Evolutionary conservation across 2,329 filamentous ascomycete species (phyloP), one percentile per base, ranked within the genome.

Genomic region (Alternaria panax): DNA sequence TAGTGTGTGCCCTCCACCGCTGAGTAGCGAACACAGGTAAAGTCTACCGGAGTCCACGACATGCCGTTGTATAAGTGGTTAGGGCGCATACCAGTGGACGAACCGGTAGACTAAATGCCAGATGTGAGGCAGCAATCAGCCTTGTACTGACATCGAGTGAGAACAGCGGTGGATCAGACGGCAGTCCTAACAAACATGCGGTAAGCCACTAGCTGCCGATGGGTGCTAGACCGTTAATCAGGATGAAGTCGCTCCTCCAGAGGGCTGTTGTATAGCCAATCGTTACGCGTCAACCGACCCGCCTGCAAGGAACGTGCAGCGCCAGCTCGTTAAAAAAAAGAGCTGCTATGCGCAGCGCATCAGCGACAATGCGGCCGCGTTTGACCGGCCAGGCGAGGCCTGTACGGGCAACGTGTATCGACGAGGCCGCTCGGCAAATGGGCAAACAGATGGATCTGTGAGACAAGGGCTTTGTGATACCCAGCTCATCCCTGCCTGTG

Each of bases 1-100:
- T 70, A 76, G 55, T 76, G 69, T 16, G 67, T 71, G 32, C 65
- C 63, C 54, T 76, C 72, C 11, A 75, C 57, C 16, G 65, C 62
- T 9, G 72, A 75, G 60, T 72, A 75, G 34, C 70, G 63, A 30
- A 76, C 70, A 48, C 64, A 54, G 54, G 60, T 64, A 47, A 75
- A 71, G 56, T 75, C 67, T 20, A 75, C 70, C 41, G 46, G 59
- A 34, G 57, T 62, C 66, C 64, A 68, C 66, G 72, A 70, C 73
- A 75, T 75, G 60, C 56, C 69, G 65, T 54, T 48, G 53, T 30
- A 36, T 40, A n/a, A 30, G 53, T 57, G 25, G 27, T 52, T 40
- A 34, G 25, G 30, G 25, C 45, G 40, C 20, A 38, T 46, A 32
- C 41, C 30, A 20, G 27, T 54, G 36, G 47, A 30, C 22, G 30